A percentile compares a stretch with the other conserved stretches of the same genome.
Evolutionary conservation across 2,329 filamentous ascomycete species (phyloP).

Genomic region (Ophiostoma sp.): DNA sequence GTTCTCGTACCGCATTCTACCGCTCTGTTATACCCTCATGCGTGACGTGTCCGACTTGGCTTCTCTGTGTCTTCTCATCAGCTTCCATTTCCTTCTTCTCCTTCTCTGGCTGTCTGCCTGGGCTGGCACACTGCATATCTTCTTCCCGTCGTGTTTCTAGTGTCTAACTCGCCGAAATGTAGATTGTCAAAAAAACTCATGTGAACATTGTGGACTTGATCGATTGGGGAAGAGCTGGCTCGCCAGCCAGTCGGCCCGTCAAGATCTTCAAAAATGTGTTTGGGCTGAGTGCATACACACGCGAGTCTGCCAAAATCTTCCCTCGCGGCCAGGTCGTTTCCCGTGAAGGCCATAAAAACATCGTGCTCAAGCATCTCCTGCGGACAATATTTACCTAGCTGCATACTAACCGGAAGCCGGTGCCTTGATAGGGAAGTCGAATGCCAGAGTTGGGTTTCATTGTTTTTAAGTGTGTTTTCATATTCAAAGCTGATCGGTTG

Average conservation of each 20-base stretch:
- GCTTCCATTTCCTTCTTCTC: background rate
- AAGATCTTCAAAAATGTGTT: background rate
- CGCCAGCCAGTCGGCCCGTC: background rate
- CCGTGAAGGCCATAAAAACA: background rate
- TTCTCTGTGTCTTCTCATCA: background rate
- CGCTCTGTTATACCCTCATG: background rate
- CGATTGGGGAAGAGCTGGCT: slow-evolving; percentile 17
- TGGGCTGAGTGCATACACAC: background rate
- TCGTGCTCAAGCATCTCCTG: background rate
- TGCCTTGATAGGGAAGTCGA: too few relatives aligned
- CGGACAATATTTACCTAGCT: background rate
- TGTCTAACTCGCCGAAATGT: background rate
- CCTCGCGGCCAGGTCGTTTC: background rate
- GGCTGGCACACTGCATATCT: background rate
- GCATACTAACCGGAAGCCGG: too few relatives aligned
- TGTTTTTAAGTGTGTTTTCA: too few relatives aligned
- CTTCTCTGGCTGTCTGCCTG: background rate
- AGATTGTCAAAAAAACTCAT: slow-evolving; percentile 8
- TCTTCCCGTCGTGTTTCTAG: background rate
- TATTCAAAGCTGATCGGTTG: too few relatives aligned
- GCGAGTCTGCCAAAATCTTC: background rate
- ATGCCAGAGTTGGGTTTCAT: too few relatives aligned
- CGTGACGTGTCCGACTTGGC: background rate
- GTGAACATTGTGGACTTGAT: slow-evolving; percentile 23
- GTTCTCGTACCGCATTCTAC: background rate